Evolutionary conservation across 2,329 filamentous ascomycete genomes (phyloP), one percentile per base, ranked within the genome.

Genomic region (Metarhizium sp.): DNA sequence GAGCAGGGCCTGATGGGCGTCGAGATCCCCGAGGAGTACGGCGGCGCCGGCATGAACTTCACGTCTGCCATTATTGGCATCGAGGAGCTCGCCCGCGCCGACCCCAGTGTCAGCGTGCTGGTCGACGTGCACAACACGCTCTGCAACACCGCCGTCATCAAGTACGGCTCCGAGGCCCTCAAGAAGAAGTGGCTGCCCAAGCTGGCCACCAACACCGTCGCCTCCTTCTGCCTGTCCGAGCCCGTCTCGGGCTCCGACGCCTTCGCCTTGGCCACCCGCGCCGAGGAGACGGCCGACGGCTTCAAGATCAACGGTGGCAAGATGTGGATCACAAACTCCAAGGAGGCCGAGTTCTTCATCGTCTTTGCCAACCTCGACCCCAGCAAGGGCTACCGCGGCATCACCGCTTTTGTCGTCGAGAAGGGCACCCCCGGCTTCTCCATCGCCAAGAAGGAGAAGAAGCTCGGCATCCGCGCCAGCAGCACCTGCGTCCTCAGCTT

Each of bases 371-470:
- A 96, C 74, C 78, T 99, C 43, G 87, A 96, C 69, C 92, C 87
- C 0, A 86, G 83, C 75, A 91, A 92, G 76, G 92, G 91, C 53
- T 96, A 99, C 80, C 92, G 92, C 74, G 94, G 94, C 57, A 99
- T 99, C 72, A 92, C 91, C 2, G 94, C 94, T 53, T 99, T 99
- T 70, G 78, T 99, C 58, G 86, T 97, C 46, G 92, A 96, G 74
- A 96, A 96, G 78, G 86, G 79, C 66, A 88, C 84, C 51, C 85
- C 87, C 55, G 94, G 94, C 38, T 96, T 99, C 78, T 86, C 83
- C 58, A 95, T 99, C 66, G 91, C 94, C 45, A 99, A 99, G 83
- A 99, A 99, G 79, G 94, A 99, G 80, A 97, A 97, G 87, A 99
- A 99, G 79, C 85, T 99, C 51, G 94, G 94, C 57, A 99, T 99